phyloP scores from a whole-genome alignment of 306 rosid genomes.

The Prunus kanzakura region DNA sequence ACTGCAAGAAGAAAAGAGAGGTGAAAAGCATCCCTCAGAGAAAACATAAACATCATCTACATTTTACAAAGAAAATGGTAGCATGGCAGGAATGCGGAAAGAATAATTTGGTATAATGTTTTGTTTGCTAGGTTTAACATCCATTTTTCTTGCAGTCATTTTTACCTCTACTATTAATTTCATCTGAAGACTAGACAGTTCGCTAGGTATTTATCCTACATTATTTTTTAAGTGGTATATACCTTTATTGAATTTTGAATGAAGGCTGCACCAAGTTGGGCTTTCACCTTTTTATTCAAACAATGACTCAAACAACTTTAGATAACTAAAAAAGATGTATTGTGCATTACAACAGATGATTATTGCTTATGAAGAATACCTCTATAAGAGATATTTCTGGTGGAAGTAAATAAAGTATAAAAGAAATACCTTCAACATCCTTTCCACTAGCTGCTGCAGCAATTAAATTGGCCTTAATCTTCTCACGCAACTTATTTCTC shows the following conservation, averaged over 20 bases:
- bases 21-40: not conserved
- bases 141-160: not conserved
- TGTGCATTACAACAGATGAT: not conserved
- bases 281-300: not conserved
- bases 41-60: not conserved
- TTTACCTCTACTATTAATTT: not conserved
- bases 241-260: not conserved
- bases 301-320: not conserved
- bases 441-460: conserved; percentile 91
- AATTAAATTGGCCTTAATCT: conserved; percentile 72
- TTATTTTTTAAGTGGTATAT: not conserved
- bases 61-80: not conserved
- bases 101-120: not conserved
- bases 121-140: not conserved
- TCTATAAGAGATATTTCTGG: not conserved
- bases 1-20: not conserved
- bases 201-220: not conserved
- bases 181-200: not conserved
- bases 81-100: not conserved
- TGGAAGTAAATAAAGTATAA: not conserved
- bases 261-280: not conserved
- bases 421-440: conserved; percentile 81
- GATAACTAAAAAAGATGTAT: not conserved
- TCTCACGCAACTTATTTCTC: conserved; percentile 74
- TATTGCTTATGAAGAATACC: not conserved